Conservation (phyloP, 2,329 filamentous ascomycete genomes). For the Colletotrichum orchidophilum region DNA sequence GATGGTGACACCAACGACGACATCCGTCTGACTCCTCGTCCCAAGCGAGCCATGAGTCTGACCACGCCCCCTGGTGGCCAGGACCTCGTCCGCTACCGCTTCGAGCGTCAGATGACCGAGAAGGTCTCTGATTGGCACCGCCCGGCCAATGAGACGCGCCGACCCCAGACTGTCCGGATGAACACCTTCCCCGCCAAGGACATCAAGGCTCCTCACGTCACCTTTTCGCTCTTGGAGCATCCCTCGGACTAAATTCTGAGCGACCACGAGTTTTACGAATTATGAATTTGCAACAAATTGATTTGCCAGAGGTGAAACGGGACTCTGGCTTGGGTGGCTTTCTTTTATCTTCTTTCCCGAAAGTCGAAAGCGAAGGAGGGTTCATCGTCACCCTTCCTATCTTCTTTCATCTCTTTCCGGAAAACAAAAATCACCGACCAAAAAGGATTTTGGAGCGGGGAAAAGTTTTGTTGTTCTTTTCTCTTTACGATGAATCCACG, state of each 20-base stretch:
- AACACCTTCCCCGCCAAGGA: slow-evolving; percentile 30
- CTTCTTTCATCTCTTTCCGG: slow-evolving; percentile 4
- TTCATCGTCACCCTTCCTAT: slow-evolving; percentile 1
- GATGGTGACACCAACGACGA: slow-evolving; percentile 88
- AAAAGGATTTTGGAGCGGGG: slow-evolving; percentile 12
- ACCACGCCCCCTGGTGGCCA: slow-evolving; percentile 54
- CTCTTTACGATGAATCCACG: slow-evolving; percentile 11
- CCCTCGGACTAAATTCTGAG: slow-evolving; percentile 12
- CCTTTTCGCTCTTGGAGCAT: slow-evolving; percentile 26
- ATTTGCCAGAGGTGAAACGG: slow-evolving; percentile 34
- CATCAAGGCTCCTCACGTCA: slow-evolving; percentile 27
- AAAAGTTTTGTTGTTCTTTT: slow-evolving; percentile 22
- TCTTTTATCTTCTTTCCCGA: background rate
- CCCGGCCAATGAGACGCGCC: slow-evolving; percentile 26
- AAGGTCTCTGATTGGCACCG: slow-evolving; percentile 34
- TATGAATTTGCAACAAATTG: slow-evolving; percentile 28
- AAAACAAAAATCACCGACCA: slow-evolving; percentile 30
- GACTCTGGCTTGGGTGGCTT: slow-evolving; percentile 31
- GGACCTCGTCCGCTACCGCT: slow-evolving; percentile 56
- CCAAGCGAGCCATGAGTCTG: slow-evolving; percentile 51
- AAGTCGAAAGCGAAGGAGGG: background rate
- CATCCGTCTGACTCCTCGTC: slow-evolving; percentile 68
- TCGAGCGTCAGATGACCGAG: slow-evolving; percentile 50
- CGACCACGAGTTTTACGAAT: slow-evolving; percentile 24
- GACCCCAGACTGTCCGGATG: slow-evolving; percentile 27